Percentiles rank a stretch among this genome's conserved stretches.
These are phyloP conservation scores for Dalbergia oliveri DNA, from an alignment of 306 rosid genomes.

Conservation along the genomic window DNA sequence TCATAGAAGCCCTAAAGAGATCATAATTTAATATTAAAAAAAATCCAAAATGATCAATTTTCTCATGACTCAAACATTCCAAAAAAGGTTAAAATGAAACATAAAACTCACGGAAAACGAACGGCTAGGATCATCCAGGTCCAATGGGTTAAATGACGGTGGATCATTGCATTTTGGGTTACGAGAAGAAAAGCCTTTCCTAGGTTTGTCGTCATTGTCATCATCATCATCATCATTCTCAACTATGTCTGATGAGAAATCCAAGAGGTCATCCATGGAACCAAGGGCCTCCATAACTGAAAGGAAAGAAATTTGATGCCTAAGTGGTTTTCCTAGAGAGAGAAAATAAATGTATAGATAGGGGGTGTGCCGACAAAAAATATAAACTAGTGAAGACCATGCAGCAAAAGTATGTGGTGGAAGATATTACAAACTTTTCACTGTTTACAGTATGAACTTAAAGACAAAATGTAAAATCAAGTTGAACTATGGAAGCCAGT, in stretches of 20 bases:
- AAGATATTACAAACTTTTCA: not conserved
- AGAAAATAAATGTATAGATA: conserved; percentile 1
- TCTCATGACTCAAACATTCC: not conserved
- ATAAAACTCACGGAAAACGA: conserved; percentile 67
- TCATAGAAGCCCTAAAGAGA: not conserved
- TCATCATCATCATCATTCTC: conserved; percentile 54
- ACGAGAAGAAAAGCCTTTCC: conserved; percentile 43
- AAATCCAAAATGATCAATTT: conserved; percentile 5
- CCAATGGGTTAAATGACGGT: conserved; percentile 43
- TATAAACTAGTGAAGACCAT: conserved; percentile 24
- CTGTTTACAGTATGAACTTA: not conserved
- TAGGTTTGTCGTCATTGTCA: conserved; percentile 49
- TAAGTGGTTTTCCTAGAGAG: not conserved
- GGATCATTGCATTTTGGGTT: conserved; percentile 47
- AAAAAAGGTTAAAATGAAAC: not conserved
- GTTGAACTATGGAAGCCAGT: conserved; percentile 4
- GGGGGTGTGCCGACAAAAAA: conserved; percentile 11
- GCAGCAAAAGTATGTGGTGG: not conserved
- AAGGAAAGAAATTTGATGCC: conserved; percentile 42
- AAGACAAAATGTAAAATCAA: conserved; percentile 26
- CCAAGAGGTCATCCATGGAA: conserved; percentile 73
- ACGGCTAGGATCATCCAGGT: conserved; percentile 53
- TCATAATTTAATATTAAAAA: conserved; percentile 28
- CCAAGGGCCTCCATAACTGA: conserved; percentile 70
- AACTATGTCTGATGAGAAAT: conserved; percentile 73